Conservation (phyloP, 2,329 filamentous ascomycete genomes). For the Phoma sp. region DNA sequence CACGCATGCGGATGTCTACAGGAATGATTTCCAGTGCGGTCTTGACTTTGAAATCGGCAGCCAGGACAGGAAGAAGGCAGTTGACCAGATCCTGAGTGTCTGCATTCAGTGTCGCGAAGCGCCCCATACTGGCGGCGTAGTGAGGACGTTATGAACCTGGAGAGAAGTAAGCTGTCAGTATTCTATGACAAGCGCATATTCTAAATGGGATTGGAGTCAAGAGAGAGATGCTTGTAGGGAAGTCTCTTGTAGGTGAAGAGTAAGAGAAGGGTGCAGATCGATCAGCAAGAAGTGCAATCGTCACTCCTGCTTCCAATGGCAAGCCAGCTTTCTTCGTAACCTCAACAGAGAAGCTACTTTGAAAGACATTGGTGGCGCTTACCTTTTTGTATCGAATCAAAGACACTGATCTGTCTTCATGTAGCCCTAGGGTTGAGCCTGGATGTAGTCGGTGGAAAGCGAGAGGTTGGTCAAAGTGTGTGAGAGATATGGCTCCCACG, state of each 20-base stretch:
- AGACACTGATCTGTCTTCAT: not conserved
- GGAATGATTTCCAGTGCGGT: slow-evolving; percentile 40
- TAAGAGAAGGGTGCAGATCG: not conserved
- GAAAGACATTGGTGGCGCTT: not conserved
- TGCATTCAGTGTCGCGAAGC: slow-evolving; percentile 41
- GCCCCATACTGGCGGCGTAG: slow-evolving; percentile 28
- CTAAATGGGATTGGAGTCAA: not conserved
- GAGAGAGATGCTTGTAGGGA: no score
- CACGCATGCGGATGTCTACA: slow-evolving; percentile 46
- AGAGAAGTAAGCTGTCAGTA: not conserved
- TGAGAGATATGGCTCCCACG: not conserved
- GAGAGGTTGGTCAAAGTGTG: not conserved
- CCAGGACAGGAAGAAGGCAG: slow-evolving; percentile 40
- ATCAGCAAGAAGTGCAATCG: not conserved
- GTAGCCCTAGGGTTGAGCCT: not conserved
- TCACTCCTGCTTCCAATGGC: not conserved
- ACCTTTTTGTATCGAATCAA: not conserved
- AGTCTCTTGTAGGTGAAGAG: not conserved
- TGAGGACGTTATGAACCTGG: not conserved
- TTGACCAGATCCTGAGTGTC: slow-evolving; percentile 42
- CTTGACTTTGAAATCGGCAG: slow-evolving; percentile 30
- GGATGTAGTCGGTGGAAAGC: not conserved
- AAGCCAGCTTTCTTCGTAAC: not conserved
- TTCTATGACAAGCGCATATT: not conserved
- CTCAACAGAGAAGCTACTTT: not conserved